Percentiles rank a stretch among this genome's conserved stretches.
These are phyloP conservation scores for Akanthomyces lecanii DNA, from an alignment of 2,329 filamentous ascomycete genomes.

Conservation along the genomic window DNA sequence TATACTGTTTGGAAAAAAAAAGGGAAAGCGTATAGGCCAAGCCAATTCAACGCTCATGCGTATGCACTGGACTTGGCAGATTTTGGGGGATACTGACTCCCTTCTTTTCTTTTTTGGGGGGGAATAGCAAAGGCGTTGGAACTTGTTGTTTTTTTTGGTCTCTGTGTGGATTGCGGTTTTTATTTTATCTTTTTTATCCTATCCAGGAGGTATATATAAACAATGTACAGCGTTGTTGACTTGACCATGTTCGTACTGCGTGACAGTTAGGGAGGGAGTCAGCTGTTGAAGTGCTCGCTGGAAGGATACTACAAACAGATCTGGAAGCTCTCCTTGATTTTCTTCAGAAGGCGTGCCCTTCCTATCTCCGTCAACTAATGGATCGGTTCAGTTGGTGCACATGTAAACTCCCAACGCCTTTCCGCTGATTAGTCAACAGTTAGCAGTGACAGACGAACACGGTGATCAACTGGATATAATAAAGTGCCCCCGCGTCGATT, in stretches of 20 bases:
- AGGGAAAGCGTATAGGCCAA: not conserved
- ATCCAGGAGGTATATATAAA: slow-evolving; percentile 11
- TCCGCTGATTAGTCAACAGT: too few species aligned
- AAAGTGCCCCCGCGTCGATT: not conserved
- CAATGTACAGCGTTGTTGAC: slow-evolving; percentile 13
- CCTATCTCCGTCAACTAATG: too few species aligned
- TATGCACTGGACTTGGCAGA: not conserved
- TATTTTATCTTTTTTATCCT: not conserved
- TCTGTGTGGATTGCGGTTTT: not conserved
- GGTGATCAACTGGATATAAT: not conserved
- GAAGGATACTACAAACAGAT: too few species aligned
- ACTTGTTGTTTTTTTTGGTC: not conserved
- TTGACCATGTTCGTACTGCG: not conserved
- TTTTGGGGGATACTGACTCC: too few species aligned
- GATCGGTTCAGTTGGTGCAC: too few species aligned
- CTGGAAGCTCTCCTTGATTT: too few species aligned
- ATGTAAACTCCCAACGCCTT: too few species aligned
- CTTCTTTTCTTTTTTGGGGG: not conserved
- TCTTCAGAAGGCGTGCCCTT: too few species aligned
- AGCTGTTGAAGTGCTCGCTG: too few species aligned
- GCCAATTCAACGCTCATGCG: not conserved
- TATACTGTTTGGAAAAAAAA: slow-evolving; percentile 7
- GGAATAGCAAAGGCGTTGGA: slow-evolving; percentile 16
- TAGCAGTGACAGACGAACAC: too few species aligned
- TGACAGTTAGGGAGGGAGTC: not conserved